Percentiles rank a stretch among this genome's conserved stretches.
phyloP scores from a whole-genome alignment of 768 basidiomycete genomes.

The Termitomyces sp. region DNA sequence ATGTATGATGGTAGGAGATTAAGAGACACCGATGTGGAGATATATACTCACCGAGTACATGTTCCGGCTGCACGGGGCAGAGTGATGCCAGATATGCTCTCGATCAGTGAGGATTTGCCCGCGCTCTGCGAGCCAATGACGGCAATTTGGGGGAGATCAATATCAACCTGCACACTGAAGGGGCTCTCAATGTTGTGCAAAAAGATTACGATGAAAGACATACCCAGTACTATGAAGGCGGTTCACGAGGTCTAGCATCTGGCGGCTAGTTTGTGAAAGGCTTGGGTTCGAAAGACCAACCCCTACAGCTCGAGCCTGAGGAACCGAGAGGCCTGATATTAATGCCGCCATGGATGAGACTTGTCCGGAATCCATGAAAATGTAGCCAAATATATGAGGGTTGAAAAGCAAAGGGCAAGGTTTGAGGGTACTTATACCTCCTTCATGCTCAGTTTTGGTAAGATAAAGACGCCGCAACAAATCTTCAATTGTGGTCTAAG shows the following conservation, averaged over 20 bases:
- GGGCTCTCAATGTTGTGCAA: neutral
- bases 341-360: neutral
- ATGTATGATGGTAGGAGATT: neutral
- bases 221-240: slow-evolving; percentile 53
- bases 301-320: slow-evolving; percentile 27
- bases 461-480: neutral
- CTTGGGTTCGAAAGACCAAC: slow-evolving; percentile 43
- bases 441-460: neutral
- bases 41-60: slow-evolving; percentile 52
- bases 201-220: neutral
- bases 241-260: slow-evolving; percentile 49
- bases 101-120: slow-evolving; percentile 74
- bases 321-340: neutral
- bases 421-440: neutral
- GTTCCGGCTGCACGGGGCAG: slow-evolving; percentile 70
- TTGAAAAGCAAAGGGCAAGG: neutral
- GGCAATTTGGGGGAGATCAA: slow-evolving; percentile 69
- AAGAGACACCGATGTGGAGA: neutral
- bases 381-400: neutral
- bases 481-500: too few relatives aligned
- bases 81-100: slow-evolving; percentile 68
- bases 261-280: slow-evolving; percentile 30
- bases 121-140: slow-evolving; percentile 72
- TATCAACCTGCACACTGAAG: slow-evolving; percentile 59
- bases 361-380: neutral